Conservation (phyloP, 371 early-diverging fungal species). For the Mortierella polycephala region DNA sequence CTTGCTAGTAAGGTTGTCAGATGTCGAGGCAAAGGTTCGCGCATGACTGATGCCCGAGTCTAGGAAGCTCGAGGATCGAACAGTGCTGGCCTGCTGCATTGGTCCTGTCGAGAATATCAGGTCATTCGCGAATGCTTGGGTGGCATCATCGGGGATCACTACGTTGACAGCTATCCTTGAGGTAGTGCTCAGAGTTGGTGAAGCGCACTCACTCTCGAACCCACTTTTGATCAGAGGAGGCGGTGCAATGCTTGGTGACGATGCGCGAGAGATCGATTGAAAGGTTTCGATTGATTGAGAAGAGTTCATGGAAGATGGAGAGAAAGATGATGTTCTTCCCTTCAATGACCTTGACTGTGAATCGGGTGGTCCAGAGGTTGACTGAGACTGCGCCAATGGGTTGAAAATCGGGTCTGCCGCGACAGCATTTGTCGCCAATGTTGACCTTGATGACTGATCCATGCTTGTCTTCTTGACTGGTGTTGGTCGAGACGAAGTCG, state of each 20-base stretch:
- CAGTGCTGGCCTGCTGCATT: neutral
- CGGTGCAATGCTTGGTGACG: constrained; percentile 25
- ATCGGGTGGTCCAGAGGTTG: neutral
- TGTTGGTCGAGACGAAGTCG: neutral
- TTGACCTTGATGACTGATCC: constrained; percentile 6
- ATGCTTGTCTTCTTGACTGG: constrained; percentile 7
- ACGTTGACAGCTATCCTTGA: constrained; percentile 15
- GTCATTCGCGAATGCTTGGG: constrained; percentile 43
- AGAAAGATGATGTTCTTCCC: neutral
- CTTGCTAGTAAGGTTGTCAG: neutral
- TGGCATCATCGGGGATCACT: constrained; percentile 41
- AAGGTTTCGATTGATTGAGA: constrained; percentile 50
- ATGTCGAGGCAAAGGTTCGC: neutral
- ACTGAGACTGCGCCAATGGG: constrained; percentile 11
- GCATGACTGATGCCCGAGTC: constrained; percentile 25
- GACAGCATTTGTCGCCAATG: neutral
- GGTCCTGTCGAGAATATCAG: constrained; percentile 27
- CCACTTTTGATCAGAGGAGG: constrained; percentile 24
- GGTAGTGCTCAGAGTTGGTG: constrained; percentile 15
- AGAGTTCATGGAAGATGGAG: constrained; percentile 3
- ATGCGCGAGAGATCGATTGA: constrained; percentile 44
- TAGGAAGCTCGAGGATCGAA: constrained; percentile 31
- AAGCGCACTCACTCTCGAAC: constrained; percentile 16
- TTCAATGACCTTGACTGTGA: constrained; percentile 4
- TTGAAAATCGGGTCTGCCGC: constrained; percentile 24